These are phyloP conservation scores for Sporisorium scitamineum DNA, from an alignment of 1,284 basidiomycete genomes.

Conservation along the genomic window DNA sequence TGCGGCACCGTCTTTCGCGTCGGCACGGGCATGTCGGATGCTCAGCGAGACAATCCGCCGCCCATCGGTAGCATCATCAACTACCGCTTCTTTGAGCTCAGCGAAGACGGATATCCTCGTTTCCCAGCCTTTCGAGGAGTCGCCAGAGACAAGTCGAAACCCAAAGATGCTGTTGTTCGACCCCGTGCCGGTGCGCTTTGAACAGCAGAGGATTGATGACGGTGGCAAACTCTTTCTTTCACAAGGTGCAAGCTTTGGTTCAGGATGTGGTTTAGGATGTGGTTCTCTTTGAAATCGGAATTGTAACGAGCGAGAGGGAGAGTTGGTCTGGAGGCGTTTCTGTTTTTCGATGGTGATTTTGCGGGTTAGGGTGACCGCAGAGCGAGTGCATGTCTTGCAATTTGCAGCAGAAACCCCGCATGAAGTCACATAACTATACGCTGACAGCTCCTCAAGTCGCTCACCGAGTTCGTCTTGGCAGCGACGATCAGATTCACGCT, in stretches of 20 bases:
- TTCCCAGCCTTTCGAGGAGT: constrained; percentile 77
- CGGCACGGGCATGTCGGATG: constrained; percentile 63
- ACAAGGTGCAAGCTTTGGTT: not conserved
- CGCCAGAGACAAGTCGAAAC: constrained; percentile 59
- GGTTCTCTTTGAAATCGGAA: too few species aligned
- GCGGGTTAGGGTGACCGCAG: too few species aligned
- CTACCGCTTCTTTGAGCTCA: constrained; percentile 77
- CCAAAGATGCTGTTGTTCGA: constrained; percentile 56
- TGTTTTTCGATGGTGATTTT: too few species aligned
- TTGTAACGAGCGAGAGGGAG: too few species aligned
- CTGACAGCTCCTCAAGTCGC: too few species aligned
- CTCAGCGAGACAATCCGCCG: constrained; percentile 55
- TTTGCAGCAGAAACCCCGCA: too few species aligned
- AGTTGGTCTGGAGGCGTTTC: too few species aligned
- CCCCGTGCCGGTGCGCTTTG: constrained; percentile 20
- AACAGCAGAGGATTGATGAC: constrained; percentile 9
- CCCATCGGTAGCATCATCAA: constrained; percentile 76
- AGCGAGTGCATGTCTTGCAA: too few species aligned
- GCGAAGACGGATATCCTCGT: constrained; percentile 72
- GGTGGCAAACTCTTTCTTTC: not conserved
- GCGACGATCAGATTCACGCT: too few species aligned
- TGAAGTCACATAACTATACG: too few species aligned
- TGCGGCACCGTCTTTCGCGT: constrained; percentile 72
- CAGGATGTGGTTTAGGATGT: not conserved
- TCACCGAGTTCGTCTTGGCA: too few species aligned